Evolutionary conservation across 2,329 filamentous ascomycete genomes (phyloP).

Genomic region (Venturia carpophila): DNA sequence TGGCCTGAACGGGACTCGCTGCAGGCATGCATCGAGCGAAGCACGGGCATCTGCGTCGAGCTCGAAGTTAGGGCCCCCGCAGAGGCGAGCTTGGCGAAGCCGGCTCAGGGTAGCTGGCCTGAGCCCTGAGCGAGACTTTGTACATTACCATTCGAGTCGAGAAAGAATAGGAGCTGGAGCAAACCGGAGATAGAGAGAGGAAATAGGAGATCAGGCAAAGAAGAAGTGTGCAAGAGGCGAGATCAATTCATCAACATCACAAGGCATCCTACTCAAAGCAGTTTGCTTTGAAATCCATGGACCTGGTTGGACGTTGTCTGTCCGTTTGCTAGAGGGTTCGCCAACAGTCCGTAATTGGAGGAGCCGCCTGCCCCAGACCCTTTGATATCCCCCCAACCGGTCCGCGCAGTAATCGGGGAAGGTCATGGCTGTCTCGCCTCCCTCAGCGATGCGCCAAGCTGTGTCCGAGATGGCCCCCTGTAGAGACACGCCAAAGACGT

Average conservation of each 20-base stretch:
- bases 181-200: background rate
- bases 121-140: background rate
- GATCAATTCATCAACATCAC: background rate
- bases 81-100: background rate
- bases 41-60: background rate
- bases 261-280: background rate
- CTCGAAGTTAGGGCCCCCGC: background rate
- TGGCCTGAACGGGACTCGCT: slow-evolving; percentile 1
- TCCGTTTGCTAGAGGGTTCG: background rate
- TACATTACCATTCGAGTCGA: background rate
- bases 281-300: background rate
- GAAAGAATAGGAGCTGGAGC: background rate
- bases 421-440: background rate
- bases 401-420: background rate
- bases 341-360: slow-evolving; percentile 9
- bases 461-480: background rate
- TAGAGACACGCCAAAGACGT: background rate
- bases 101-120: background rate
- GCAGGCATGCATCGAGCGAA: background rate
- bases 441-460: background rate
- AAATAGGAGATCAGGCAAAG: background rate
- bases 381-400: slow-evolving; percentile 1
- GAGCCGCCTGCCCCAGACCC: background rate
- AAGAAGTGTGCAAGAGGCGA: background rate
- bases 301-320: background rate